Conservation (phyloP, 2,329 filamentous ascomycete genomes). For the Nemania serpens region DNA sequence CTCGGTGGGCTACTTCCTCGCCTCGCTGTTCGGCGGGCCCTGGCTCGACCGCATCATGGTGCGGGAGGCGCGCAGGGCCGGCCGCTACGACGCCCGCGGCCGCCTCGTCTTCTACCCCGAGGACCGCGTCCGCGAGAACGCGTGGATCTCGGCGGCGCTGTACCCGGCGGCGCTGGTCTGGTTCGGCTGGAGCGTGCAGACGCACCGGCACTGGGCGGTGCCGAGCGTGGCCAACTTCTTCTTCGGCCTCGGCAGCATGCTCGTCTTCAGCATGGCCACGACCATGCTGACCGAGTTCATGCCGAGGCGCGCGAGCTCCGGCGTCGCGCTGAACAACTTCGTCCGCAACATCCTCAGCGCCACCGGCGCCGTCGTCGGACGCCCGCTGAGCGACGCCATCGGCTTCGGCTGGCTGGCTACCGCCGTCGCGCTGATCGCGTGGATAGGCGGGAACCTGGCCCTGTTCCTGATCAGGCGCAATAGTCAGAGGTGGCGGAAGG, state of each 20-base stretch:
- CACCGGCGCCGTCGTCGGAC: constrained; percentile 69
- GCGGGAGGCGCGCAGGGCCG: constrained; percentile 71
- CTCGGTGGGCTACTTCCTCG: constrained; percentile 72
- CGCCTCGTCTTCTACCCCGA: constrained; percentile 73
- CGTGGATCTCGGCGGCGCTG: constrained; percentile 72
- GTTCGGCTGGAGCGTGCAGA: constrained; percentile 76
- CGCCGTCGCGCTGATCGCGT: constrained; percentile 54
- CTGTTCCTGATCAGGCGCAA: constrained; percentile 66
- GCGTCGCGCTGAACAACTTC: constrained; percentile 83
- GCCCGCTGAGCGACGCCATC: constrained; percentile 71
- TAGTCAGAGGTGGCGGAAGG: constrained; percentile 65
- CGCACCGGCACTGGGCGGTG: constrained; percentile 68
- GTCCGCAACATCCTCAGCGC: constrained; percentile 78
- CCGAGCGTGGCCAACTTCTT: constrained; percentile 69
- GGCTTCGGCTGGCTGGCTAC: constrained; percentile 80
- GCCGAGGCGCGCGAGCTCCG: constrained; percentile 69
- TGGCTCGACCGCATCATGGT: constrained; percentile 86
- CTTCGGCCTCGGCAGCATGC: constrained; percentile 79
- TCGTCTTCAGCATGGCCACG: constrained; percentile 73
- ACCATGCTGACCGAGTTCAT: constrained; percentile 89
- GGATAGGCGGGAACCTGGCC: constrained; percentile 60
- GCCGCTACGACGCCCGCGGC: constrained; percentile 69
- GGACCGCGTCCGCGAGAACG: constrained; percentile 82
- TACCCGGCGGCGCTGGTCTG: constrained; percentile 73
- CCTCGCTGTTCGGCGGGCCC: constrained; percentile 70